Evolutionary conservation across 345 rosid species (phyloP).

Genomic region (Litchi chinensis): DNA sequence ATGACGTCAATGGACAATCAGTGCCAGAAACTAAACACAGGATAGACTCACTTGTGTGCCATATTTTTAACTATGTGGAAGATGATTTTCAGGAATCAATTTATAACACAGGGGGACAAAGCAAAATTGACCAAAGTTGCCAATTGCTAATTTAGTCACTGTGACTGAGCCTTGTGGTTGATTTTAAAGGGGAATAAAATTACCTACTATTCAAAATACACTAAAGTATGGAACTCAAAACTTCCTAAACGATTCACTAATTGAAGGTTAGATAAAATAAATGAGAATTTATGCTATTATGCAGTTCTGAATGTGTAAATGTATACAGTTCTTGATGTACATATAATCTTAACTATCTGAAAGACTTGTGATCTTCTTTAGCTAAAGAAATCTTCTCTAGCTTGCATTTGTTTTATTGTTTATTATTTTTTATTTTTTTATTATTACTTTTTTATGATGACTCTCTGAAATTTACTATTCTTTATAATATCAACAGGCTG

Average conservation of each 20-base stretch:
- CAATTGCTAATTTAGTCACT: neutral
- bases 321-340: neutral
- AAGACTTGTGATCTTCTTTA: neutral
- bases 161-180: neutral
- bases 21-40: too few relatives aligned
- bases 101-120: neutral
- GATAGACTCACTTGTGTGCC: too few relatives aligned
- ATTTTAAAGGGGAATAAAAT: too few relatives aligned
- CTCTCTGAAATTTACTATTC: neutral
- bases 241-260: neutral
- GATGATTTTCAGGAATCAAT: neutral
- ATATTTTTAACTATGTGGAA: too few relatives aligned
- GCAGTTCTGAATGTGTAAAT: neutral
- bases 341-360: neutral
- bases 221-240: too few relatives aligned
- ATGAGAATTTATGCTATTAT: neutral
- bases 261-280: neutral
- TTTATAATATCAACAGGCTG: constrained; percentile 22
- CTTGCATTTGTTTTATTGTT: neutral
- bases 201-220: too few relatives aligned
- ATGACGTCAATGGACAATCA: neutral
- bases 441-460: neutral
- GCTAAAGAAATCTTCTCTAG: neutral
- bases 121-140: neutral
- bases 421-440: too few relatives aligned